Evolutionary conservation across 495 filamentous ascomycete genomes (phyloP), one percentile per base, ranked within the genome.

Genomic region (Penicillium bovifimosum): DNA sequence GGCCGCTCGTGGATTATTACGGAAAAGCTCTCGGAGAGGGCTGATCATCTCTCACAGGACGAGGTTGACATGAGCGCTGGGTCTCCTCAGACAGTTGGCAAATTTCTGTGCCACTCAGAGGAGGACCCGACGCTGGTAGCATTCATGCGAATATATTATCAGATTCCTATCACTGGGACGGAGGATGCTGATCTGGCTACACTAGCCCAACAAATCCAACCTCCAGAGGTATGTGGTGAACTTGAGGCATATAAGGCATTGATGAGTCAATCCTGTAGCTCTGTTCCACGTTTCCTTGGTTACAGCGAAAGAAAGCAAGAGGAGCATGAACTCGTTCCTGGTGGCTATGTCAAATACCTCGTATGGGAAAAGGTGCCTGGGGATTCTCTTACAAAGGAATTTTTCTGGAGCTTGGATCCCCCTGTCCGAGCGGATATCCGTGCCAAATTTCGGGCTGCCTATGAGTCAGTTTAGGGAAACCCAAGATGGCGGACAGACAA

Each of bases 361-460:
- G 52, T 62, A 9, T 62, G 59, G 55, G 48, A 58, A 26, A 55
- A 55, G 55, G 55, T 62, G 13, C 55, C 55, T 20, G 36, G 51
- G 42, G 52, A 53, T 39, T 31, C 55, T 46, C 48, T 58, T 2
- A 53, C 59, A 42, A 34, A 53, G 45, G 55, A 58, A 40, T 53
- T 50, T 18, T 58, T 58, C 52, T 62, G 52, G 59, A 29, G 59
- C 49, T 55, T 62, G 10, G 55, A 53, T 53, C 24, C 1, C 17
- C 0, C 11, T 26, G 18, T 17, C 20, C 52, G 55, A 2, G 29
- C 53, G 4, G 52, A 53, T 16, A 62, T 59, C 35, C 59, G 55
- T 42, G 10, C 17, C 14, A 38, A 50, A 17, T 58, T 62, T 10
- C 55, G 52, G 20, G 52, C 9, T 34, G 52, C 47, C 45, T 58